Evolutionary conservation across 2,329 filamentous ascomycete species (phyloP).

Genomic region (Diplodia sapinea): DNA sequence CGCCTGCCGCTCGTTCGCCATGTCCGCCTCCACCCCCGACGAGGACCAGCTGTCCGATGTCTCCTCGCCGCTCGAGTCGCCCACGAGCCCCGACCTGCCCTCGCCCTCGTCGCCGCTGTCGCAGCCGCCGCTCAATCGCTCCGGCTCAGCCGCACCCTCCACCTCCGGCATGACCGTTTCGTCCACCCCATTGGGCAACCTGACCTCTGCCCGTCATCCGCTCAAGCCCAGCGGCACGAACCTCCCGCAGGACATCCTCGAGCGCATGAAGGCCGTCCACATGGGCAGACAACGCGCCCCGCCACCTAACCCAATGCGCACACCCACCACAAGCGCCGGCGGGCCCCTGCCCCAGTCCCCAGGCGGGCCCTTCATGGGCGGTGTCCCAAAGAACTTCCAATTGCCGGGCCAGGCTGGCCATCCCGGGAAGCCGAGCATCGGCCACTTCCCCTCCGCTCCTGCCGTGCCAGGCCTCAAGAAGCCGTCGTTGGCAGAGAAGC

Average conservation of each 20-base stretch:
- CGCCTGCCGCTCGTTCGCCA: constrained; percentile 8
- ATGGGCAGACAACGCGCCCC: constrained; percentile 67
- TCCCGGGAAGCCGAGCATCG: constrained; percentile 43
- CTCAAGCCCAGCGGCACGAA: constrained; percentile 57
- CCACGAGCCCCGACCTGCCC: constrained; percentile 36
- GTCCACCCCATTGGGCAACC: constrained; percentile 81
- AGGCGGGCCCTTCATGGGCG: constrained; percentile 39
- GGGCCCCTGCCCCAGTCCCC: constrained; percentile 35
- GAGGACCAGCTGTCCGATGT: constrained; percentile 33
- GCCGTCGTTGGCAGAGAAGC: constrained; percentile 69
- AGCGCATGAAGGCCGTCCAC: constrained; percentile 73
- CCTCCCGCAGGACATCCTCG: constrained; percentile 67
- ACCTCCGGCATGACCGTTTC: constrained; percentile 70
- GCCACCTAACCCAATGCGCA: constrained; percentile 34
- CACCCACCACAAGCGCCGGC: constrained; percentile 20
- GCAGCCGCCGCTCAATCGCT: constrained; percentile 58
- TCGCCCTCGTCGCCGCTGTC: constrained; percentile 33
- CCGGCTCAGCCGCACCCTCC: constrained; percentile 63
- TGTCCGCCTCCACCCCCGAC: constrained; percentile 29
- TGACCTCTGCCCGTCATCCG: constrained; percentile 69
- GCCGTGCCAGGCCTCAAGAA: constrained; percentile 53
- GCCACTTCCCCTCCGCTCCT: constrained; percentile 56
- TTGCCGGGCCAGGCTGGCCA: constrained; percentile 44
- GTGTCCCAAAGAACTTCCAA: constrained; percentile 53
- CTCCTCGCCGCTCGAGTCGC: constrained; percentile 41